These are phyloP conservation scores for Lachancea dasiensis DNA, from an alignment of 805 yeast species.

Conservation along the genomic window DNA sequence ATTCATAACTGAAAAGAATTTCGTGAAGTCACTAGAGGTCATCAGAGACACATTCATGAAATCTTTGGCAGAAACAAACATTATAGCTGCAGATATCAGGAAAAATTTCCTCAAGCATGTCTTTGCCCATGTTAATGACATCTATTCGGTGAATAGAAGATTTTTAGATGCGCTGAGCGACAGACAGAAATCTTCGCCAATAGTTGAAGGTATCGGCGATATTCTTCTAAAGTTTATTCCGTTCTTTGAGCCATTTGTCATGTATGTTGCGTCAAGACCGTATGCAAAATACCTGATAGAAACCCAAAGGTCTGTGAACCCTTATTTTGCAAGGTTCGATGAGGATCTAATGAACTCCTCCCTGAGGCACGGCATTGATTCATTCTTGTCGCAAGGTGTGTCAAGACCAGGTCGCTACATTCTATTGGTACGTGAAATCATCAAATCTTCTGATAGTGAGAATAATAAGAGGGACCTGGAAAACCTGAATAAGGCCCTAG, in stretches of 20 bases:
- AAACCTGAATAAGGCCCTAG: slow-evolving; percentile 63
- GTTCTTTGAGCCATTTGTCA: slow-evolving; percentile 84
- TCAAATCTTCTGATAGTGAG: slow-evolving; percentile 82
- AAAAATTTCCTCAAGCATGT: slow-evolving; percentile 90
- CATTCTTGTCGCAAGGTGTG: slow-evolving; percentile 91
- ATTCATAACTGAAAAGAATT: slow-evolving; percentile 88
- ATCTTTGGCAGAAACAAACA: slow-evolving; percentile 79
- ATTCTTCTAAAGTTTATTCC: slow-evolving; percentile 78
- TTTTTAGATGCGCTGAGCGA: slow-evolving; percentile 85
- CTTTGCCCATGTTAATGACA: slow-evolving; percentile 83
- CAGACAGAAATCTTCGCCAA: slow-evolving; percentile 80
- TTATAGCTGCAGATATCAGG: slow-evolving; percentile 82
- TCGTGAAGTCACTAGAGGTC: slow-evolving; percentile 90
- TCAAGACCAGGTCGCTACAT: slow-evolving; percentile 96
- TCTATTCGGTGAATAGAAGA: slow-evolving; percentile 73
- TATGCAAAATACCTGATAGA: slow-evolving; percentile 95
- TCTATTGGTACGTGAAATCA: slow-evolving; percentile 69
- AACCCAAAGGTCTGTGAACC: slow-evolving; percentile 83
- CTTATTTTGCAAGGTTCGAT: slow-evolving; percentile 86
- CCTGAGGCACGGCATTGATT: slow-evolving; percentile 62
- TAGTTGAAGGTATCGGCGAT: slow-evolving; percentile 83
- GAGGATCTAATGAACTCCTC: slow-evolving; percentile 76
- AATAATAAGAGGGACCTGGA: slow-evolving; percentile 42
- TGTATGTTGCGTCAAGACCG: slow-evolving; percentile 90
- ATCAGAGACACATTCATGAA: slow-evolving; percentile 90